A percentile compares a stretch with the other conserved stretches of the same genome.
Conservation (phyloP, 2,329 filamentous ascomycete species). For the Colletotrichum spaethianum region DNA sequence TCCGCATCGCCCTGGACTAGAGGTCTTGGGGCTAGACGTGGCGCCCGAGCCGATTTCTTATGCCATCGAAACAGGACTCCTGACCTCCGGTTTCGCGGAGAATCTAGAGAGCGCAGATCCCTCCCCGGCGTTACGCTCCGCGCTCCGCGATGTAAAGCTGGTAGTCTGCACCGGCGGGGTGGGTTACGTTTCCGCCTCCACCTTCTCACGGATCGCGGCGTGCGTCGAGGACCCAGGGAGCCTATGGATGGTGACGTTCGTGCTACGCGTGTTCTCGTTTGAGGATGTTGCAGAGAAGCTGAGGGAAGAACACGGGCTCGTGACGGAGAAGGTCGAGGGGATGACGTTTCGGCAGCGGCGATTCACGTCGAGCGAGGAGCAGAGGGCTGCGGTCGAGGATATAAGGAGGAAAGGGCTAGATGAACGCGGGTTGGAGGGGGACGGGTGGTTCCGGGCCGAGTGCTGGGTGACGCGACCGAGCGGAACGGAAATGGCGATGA, state of each 20-base stretch:
- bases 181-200: slow-evolving; percentile 10
- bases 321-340: slow-evolving; percentile 22
- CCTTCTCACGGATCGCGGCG: neutral
- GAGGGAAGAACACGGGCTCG: neutral
- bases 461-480: slow-evolving; percentile 23
- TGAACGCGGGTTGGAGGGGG: slow-evolving; percentile 1
- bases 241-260: slow-evolving; percentile 30
- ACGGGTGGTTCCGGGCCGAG: slow-evolving; percentile 32
- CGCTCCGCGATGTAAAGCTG: neutral
- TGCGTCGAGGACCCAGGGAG: neutral
- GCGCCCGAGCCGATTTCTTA: slow-evolving; percentile 15
- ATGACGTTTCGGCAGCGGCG: slow-evolving; percentile 16
- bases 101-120: slow-evolving; percentile 13
- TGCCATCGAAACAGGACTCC: neutral
- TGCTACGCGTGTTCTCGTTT: slow-evolving; percentile 30
- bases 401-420: slow-evolving; percentile 8
- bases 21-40: slow-evolving; percentile 9
- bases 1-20: neutral
- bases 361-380: slow-evolving; percentile 20
- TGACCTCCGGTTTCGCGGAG: slow-evolving; percentile 2
- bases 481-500: neutral
- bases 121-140: neutral
- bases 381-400: slow-evolving; percentile 17
- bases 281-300: slow-evolving; percentile 1
- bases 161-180: slow-evolving; percentile 28